These are phyloP conservation scores for Vachellia collinsii DNA, from an alignment of 306 rosid species.

Conservation along the genomic window DNA sequence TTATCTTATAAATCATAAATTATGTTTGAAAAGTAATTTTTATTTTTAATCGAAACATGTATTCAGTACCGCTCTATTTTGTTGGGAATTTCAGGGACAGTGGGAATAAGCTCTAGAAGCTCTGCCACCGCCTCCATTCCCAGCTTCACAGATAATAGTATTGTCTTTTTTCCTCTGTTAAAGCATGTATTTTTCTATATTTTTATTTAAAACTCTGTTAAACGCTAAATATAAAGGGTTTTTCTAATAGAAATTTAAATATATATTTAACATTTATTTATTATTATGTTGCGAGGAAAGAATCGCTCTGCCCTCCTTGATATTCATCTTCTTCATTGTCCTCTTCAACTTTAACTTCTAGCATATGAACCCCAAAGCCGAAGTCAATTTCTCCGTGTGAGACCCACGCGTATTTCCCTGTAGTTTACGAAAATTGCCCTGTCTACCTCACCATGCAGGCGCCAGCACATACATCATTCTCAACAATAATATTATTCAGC, in stretches of 20 bases:
- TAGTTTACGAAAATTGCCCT: neutral
- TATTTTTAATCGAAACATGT: too few relatives aligned
- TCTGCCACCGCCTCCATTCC: neutral
- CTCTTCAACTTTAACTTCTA: neutral
- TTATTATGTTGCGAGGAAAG: too few relatives aligned
- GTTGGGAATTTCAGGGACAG: neutral
- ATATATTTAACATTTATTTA: too few relatives aligned
- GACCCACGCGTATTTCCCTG: conserved; percentile 48
- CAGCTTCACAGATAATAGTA: neutral
- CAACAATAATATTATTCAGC: neutral
- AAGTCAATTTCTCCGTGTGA: conserved; percentile 48
- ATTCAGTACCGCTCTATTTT: neutral
- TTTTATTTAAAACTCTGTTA: too few relatives aligned
- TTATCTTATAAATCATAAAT: too few relatives aligned
- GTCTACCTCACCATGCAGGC: conserved; percentile 8
- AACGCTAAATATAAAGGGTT: too few relatives aligned
- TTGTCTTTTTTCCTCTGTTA: too few relatives aligned
- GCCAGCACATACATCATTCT: neutral
- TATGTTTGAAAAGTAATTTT: too few relatives aligned
- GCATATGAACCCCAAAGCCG: neutral
- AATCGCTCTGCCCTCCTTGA: too few relatives aligned
- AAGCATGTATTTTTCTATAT: neutral
- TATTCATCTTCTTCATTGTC: neutral
- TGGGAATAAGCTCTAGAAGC: neutral
- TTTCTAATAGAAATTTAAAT: too few relatives aligned